Evolutionary conservation across 306 rosid species (phyloP).

Genomic region (Malus domestica): DNA sequence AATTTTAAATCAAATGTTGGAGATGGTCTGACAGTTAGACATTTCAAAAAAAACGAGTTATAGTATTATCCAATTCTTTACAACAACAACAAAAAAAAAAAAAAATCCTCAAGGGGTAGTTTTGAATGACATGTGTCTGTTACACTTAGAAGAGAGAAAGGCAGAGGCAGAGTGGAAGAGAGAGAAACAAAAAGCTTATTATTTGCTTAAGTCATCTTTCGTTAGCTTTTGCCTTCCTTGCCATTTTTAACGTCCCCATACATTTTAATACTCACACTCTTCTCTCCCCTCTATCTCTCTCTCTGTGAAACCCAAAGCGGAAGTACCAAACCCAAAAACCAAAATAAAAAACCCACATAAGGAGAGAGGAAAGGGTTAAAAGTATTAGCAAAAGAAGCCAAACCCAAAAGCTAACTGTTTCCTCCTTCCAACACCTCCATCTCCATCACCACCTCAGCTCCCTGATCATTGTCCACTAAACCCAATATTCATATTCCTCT

Average conservation of each 20-base stretch:
- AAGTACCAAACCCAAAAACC: neutral
- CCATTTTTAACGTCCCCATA: slow-evolving; percentile 6
- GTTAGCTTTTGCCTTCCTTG: slow-evolving; percentile 7
- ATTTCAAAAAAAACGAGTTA: neutral
- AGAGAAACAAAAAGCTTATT: neutral
- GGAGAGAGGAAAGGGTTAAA: neutral
- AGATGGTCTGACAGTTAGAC: neutral
- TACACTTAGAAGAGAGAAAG: neutral
- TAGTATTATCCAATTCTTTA: neutral
- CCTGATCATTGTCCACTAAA: slow-evolving; percentile 13
- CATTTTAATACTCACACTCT: neutral
- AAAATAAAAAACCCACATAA: neutral
- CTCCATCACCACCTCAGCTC: slow-evolving; percentile 18
- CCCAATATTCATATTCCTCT: slow-evolving; percentile 7
- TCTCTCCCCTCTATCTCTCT: neutral
- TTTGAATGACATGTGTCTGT: neutral
- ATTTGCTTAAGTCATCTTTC: slow-evolving; percentile 27
- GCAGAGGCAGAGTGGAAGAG: neutral
- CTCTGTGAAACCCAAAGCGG: neutral
- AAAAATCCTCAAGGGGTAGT: neutral
- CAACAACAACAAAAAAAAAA: neutral
- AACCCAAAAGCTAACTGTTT: slow-evolving; percentile 14
- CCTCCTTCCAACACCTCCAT: slow-evolving; percentile 13
- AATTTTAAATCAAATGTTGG: no score
- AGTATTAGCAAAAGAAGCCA: slow-evolving; percentile 13